phyloP scores from a whole-genome alignment of 371 early-diverging fungal genomes.

The Syncephalastrum monosporum region DNA sequence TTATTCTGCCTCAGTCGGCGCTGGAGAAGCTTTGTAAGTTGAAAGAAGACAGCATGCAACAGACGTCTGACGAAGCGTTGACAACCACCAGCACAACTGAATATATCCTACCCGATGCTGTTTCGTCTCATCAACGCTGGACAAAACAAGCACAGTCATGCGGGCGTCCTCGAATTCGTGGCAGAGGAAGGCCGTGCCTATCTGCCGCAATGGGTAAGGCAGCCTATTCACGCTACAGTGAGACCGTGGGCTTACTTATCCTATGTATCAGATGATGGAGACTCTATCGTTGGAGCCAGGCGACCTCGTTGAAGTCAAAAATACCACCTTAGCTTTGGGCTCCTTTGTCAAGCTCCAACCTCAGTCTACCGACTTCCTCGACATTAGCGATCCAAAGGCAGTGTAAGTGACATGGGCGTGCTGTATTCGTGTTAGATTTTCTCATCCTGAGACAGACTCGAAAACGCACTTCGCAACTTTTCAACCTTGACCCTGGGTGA shows the following conservation, averaged over 20 bases:
- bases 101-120: slow-evolving; percentile 92
- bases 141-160: slow-evolving; percentile 73
- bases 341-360: slow-evolving; percentile 97
- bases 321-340: slow-evolving; percentile 82
- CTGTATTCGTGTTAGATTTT: neutral
- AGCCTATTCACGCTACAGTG: neutral
- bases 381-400: slow-evolving; percentile 97
- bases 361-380: slow-evolving; percentile 96
- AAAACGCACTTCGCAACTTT: slow-evolving; percentile 95
- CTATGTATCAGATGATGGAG: slow-evolving; percentile 83
- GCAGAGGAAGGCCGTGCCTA: slow-evolving; percentile 96
- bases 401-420: slow-evolving; percentile 60
- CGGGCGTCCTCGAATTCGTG: slow-evolving; percentile 99
- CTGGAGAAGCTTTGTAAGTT: slow-evolving; percentile 78
- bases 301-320: slow-evolving; percentile 78
- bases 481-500: slow-evolving; percentile 95
- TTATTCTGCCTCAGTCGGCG: slow-evolving; percentile 89
- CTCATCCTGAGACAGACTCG: slow-evolving; percentile 61
- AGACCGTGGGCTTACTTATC: neutral
- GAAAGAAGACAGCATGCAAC: neutral
- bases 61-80: neutral
- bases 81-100: slow-evolving; percentile 62
- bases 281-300: slow-evolving; percentile 79
- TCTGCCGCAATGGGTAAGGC: slow-evolving; percentile 93
- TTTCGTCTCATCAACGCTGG: slow-evolving; percentile 73